These are phyloP conservation scores for Hypoxylon sp. DNA, from an alignment of 2,329 filamentous ascomycete species.

Conservation along the genomic window DNA sequence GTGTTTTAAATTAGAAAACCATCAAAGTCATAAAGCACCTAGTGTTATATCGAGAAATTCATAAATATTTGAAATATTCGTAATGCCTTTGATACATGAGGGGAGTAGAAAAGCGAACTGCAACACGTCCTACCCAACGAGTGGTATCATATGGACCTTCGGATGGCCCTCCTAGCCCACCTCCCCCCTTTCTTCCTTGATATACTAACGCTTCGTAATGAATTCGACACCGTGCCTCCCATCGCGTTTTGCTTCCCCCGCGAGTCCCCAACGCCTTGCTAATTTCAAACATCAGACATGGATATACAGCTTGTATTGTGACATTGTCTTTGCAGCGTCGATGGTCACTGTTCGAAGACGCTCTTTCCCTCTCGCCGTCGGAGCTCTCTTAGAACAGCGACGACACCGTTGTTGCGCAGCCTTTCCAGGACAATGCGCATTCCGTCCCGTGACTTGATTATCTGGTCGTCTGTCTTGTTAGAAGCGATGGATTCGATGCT, in stretches of 20 bases:
- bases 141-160: conserved; percentile 25
- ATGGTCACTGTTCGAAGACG: conserved; percentile 51
- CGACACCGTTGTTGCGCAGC: conserved; percentile 70
- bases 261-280: conserved; percentile 46
- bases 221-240: conserved; percentile 17
- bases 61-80: conserved; percentile 18
- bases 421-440: conserved; percentile 87
- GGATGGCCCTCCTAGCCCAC: conserved; percentile 27
- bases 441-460: conserved; percentile 85
- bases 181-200: conserved; percentile 20
- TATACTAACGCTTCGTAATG: conserved; percentile 13
- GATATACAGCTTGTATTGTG: conserved; percentile 33
- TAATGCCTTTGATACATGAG: conserved; percentile 47
- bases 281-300: conserved; percentile 32
- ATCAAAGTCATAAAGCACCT: conserved; percentile 3
- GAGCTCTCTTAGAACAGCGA: conserved; percentile 69
- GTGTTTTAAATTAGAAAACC: background rate
- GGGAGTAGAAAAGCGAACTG: conserved; percentile 49
- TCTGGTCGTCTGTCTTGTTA: conserved; percentile 81
- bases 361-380: conserved; percentile 61
- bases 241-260: conserved; percentile 21
- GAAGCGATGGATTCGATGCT: conserved; percentile 85
- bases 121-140: conserved; percentile 29
- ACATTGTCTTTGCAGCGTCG: background rate
- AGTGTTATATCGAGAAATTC: background rate